Conservation (phyloP, 306 rosid genomes). For the Hippophae gyantsensis region DNA sequence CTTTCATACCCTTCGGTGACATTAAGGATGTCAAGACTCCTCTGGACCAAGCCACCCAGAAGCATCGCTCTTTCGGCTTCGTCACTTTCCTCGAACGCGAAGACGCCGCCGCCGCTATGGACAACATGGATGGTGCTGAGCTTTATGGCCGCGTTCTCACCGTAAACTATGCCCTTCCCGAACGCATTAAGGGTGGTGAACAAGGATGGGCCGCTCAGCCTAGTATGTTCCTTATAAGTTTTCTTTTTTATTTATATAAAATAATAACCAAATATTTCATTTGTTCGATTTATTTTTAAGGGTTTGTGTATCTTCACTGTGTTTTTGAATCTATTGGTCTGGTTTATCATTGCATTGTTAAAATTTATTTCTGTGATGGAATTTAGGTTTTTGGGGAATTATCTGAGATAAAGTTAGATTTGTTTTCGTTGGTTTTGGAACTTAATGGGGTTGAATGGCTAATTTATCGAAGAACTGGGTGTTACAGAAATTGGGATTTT, state of each 20-base stretch:
- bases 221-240: conserved; percentile 28
- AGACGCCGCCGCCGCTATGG: conserved; percentile 92
- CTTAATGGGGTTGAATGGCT: too few relatives aligned
- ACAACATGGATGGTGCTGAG: conserved; percentile 94
- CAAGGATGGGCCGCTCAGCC: conserved; percentile 99
- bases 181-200: conserved; percentile 87
- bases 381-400: too few relatives aligned
- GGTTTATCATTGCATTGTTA: too few relatives aligned
- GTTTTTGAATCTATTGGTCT: too few relatives aligned
- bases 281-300: too few relatives aligned
- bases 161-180: conserved; percentile 89
- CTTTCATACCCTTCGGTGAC: conserved; percentile 89
- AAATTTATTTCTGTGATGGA: too few relatives aligned
- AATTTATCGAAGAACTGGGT: too few relatives aligned
- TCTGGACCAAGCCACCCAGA: conserved; percentile 88
- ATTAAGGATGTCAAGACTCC: conserved; percentile 94
- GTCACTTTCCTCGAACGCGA: conserved; percentile 86
- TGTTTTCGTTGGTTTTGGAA: too few relatives aligned
- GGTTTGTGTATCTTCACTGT: too few relatives aligned
- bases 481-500: too few relatives aligned
- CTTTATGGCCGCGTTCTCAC: conserved; percentile 96
- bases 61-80: conserved; percentile 95
- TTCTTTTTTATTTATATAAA: not conserved
- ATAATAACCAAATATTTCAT: too few relatives aligned
- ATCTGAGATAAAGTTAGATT: too few relatives aligned